These are phyloP conservation scores for Saprolegnia parasitica DNA, from an alignment of 352 stramenopile species.

Conservation along the genomic window DNA sequence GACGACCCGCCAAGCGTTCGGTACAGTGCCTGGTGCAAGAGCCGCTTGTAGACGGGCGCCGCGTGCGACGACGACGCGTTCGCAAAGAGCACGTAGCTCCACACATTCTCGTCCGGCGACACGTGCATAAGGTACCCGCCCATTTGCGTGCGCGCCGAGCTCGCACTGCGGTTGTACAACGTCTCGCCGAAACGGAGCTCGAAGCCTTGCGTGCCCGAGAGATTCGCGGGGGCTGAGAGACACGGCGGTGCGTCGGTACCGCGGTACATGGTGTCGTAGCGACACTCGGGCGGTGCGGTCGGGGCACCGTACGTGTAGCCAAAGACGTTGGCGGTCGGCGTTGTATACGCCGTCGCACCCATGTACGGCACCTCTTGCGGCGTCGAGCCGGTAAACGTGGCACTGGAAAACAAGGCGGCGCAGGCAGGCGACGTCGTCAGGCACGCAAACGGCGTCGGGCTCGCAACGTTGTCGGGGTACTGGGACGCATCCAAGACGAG, in stretches of 20 bases:
- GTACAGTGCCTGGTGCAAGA: slow-evolving; percentile 56
- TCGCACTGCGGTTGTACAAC: neutral
- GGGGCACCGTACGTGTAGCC: neutral
- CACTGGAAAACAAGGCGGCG: neutral
- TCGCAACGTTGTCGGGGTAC: neutral
- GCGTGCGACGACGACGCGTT: slow-evolving; percentile 51
- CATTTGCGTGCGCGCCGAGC: neutral
- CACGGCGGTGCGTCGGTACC: too few species aligned
- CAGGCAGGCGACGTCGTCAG: neutral
- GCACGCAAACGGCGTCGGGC: neutral
- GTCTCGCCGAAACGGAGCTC: neutral
- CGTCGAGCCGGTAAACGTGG: neutral
- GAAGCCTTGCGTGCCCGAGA: neutral
- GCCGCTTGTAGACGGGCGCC: slow-evolving; percentile 49
- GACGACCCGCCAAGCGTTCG: neutral
- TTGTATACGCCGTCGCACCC: neutral
- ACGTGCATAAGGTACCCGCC: neutral
- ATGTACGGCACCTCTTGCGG: neutral
- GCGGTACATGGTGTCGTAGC: too few species aligned
- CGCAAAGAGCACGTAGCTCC: slow-evolving; percentile 58
- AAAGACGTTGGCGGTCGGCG: neutral
- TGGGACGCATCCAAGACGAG: neutral
- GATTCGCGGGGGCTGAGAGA: neutral
- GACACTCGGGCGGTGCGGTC: too few species aligned
- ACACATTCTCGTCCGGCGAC: slow-evolving; percentile 13